Base-by-base conservation (phyloP, 495 filamentous ascomycete genomes). In the Neurospora sp. region DNA sequence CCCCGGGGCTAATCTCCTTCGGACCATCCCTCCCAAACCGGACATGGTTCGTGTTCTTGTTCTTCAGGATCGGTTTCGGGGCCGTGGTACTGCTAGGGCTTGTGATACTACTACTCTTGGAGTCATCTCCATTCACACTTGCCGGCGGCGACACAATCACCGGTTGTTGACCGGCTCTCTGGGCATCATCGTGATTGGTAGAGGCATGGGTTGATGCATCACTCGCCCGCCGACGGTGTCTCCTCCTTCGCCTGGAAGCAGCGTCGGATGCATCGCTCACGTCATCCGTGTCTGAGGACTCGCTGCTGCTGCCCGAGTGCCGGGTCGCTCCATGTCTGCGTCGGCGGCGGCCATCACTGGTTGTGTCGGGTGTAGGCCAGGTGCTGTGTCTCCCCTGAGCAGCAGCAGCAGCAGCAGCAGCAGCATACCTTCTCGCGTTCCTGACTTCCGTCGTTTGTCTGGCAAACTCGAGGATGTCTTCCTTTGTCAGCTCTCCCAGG, bases 391-490 rank as follows among this genome's bases (percentile, higher is more conserved):
- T 20, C 65, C 44, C 18, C 20, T 69, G 42, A 31, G 39, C 37
- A 46, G 20, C 53, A 27, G 71, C 27, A 27, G 27, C 53, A 27
- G 71, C 27, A 27, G 27, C 27, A 27, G 27, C 42, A 10, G 22
- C 42, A 16, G 72, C 53, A 8, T 72, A 69, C 18, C 69, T 68
- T 39, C 81, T 78, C 9, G 78, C 80, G 75, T 77, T 85, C 78
- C 91, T 85, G 35, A 90, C 83, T 71, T 88, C 84, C 6, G 83
- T 78, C 35, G 89, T 91, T 70, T 82, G 80, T 46, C 83, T 81
- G 0, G 90, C 89, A 65, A 87, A 86, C 44, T 87, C 85, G 71
- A 87, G 82, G 71, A 93, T 89, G 40, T 93, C 84, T 44, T 89
- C 85, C 20, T 83, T 84, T 1, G 85, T 84, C 59, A 93, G 78